Evolutionary conservation across 2,329 filamentous ascomycete genomes (phyloP).

Genomic region (Claviceps capensis): DNA sequence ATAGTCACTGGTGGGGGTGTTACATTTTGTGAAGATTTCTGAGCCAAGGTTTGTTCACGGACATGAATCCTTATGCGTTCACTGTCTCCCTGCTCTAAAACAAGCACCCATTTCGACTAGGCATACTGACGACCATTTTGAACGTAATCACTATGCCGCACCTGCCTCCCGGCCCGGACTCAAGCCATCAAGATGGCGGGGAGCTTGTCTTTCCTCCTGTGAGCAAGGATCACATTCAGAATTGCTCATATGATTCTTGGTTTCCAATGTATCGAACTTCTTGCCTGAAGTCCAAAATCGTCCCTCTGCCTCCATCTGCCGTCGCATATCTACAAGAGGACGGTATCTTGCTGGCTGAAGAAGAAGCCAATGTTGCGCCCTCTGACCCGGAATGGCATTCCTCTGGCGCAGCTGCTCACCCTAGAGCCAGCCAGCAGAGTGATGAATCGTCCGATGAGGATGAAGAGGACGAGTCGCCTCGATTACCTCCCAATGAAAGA

Average conservation of each 20-base stretch:
- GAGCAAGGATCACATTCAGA: slow-evolving; percentile 73
- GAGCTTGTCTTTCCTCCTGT: slow-evolving; percentile 65
- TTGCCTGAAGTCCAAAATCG: slow-evolving; percentile 74
- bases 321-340: slow-evolving; percentile 81
- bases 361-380: slow-evolving; percentile 41
- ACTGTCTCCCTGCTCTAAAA: neutral
- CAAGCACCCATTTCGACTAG: neutral
- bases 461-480: slow-evolving; percentile 29
- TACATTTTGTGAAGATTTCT: neutral
- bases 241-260: slow-evolving; percentile 92
- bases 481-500: slow-evolving; percentile 36
- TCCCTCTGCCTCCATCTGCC: slow-evolving; percentile 63
- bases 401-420: slow-evolving; percentile 14
- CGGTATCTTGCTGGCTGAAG: slow-evolving; percentile 75
- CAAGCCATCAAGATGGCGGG: slow-evolving; percentile 7
- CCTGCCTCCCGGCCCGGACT: slow-evolving; percentile 12
- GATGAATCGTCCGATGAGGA: slow-evolving; percentile 31
- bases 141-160: slow-evolving; percentile 19
- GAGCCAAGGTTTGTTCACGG: neutral
- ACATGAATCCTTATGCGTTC: neutral
- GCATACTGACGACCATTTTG: neutral
- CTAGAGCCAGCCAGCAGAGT: slow-evolving; percentile 22
- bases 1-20: slow-evolving; percentile 11
- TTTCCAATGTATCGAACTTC: slow-evolving; percentile 69
- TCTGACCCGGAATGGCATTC: slow-evolving; percentile 40